phyloP scores from a whole-genome alignment of 495 filamentous ascomycete species.

The Niebla homalea region DNA sequence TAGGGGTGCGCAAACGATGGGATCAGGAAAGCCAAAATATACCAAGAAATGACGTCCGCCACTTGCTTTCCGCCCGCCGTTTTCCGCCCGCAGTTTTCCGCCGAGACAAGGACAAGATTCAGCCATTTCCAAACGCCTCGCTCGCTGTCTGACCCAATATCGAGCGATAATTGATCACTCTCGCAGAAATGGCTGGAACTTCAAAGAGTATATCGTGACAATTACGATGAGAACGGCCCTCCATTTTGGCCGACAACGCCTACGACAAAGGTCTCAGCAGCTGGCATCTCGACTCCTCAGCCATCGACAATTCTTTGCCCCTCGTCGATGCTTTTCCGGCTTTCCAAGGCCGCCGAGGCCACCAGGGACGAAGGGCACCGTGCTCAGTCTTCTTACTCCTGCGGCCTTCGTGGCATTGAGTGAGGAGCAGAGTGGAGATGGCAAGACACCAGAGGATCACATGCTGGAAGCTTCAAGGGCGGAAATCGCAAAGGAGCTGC shows the following conservation, averaged over 20 bases:
- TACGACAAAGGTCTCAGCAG: slow-evolving; percentile 21
- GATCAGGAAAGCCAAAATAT: too few species aligned
- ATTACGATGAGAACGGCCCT: slow-evolving; percentile 41
- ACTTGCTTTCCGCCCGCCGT: too few species aligned
- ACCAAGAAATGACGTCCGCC: too few species aligned
- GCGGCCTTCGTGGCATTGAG: slow-evolving; percentile 61
- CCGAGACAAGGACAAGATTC: too few species aligned
- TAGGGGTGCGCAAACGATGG: too few species aligned
- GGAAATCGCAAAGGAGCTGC: slow-evolving; percentile 56
- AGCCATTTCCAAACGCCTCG: too few species aligned
- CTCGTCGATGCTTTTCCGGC: slow-evolving; percentile 2
- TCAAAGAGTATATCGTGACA: too few species aligned
- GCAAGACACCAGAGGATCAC: slow-evolving; percentile 62
- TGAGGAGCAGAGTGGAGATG: slow-evolving; percentile 47
- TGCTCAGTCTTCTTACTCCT: slow-evolving; percentile 36
- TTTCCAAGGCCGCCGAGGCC: slow-evolving; percentile 13
- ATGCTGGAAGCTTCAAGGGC: slow-evolving; percentile 72
- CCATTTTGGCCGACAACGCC: slow-evolving; percentile 40
- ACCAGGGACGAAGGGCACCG: slow-evolving; percentile 19
- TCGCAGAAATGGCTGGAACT: too few species aligned
- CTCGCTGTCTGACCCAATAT: too few species aligned
- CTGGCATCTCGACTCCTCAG: slow-evolving; percentile 8
- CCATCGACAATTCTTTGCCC: slow-evolving; percentile 19
- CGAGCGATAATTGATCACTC: too few species aligned
- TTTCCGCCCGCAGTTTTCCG: too few species aligned